Conservation (phyloP, 768 basidiomycete species). For the Candolleomyces eurysporus region DNA sequence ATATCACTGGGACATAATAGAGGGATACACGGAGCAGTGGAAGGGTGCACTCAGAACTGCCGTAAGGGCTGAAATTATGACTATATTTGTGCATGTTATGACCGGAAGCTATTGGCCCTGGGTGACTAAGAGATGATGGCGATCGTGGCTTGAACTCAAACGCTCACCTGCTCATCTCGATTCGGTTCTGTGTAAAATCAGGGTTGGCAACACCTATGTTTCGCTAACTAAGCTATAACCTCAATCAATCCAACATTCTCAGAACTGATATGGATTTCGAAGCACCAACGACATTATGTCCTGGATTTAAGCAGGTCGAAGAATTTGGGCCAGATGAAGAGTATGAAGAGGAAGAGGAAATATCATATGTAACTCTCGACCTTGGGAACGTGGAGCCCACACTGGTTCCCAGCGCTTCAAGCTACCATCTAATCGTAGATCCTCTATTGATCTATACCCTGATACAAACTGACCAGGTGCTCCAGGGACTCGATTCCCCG, state of each 20-base stretch:
- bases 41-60: not conserved
- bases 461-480: not conserved
- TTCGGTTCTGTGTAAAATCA: too few species aligned
- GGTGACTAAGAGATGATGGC: too few species aligned
- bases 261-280: conserved; percentile 6
- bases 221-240: too few species aligned
- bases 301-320: conserved; percentile 67
- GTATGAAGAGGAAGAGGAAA: conserved; percentile 61
- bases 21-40: not conserved
- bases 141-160: too few species aligned
- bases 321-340: conserved; percentile 66
- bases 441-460: not conserved
- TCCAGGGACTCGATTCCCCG: conserved; percentile 73
- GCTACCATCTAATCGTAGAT: conserved; percentile 75
- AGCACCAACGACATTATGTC: conserved; percentile 36
- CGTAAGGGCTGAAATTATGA: too few species aligned
- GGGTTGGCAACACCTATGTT: too few species aligned
- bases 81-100: too few species aligned
- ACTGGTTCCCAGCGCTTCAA: conserved; percentile 66
- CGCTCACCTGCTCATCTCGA: too few species aligned
- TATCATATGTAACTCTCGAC: conserved; percentile 73
- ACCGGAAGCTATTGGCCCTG: too few species aligned
- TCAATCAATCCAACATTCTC: not conserved
- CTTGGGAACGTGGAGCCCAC: conserved; percentile 71
- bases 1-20: not conserved